These are phyloP conservation scores for Alternaria burnsii DNA, from an alignment of 2,329 filamentous ascomycete genomes.

Conservation along the genomic window DNA sequence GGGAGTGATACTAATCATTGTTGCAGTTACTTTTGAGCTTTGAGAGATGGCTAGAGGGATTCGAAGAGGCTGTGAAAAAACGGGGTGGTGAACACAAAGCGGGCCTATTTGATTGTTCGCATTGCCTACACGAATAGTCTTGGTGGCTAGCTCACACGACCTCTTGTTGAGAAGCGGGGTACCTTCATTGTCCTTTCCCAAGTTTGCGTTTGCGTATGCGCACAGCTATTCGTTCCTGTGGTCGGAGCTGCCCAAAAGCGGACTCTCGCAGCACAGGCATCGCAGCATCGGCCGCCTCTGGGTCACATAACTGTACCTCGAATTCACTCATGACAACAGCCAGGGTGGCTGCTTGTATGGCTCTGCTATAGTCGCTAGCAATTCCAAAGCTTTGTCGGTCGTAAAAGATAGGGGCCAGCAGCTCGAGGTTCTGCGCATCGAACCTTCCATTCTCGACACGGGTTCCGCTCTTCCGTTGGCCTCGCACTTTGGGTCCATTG, in stretches of 20 bases:
- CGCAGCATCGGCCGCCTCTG: constrained; percentile 24
- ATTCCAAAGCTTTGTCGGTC: constrained; percentile 13
- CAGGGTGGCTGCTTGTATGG: constrained; percentile 34
- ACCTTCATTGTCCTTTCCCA: neutral
- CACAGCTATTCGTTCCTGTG: constrained; percentile 30
- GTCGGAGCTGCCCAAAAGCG: constrained; percentile 33
- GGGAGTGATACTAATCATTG: neutral
- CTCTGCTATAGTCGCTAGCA: constrained; percentile 24
- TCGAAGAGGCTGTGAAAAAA: neutral
- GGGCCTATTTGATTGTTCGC: neutral
- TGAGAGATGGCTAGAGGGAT: neutral
- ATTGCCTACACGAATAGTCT: neutral
- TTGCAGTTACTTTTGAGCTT: neutral
- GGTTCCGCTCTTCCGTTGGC: constrained; percentile 2
- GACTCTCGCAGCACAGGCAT: constrained; percentile 26
- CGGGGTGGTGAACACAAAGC: neutral
- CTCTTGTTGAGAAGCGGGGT: neutral
- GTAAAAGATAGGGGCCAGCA: constrained; percentile 18
- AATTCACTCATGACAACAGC: constrained; percentile 36
- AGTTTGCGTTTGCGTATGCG: constrained; percentile 36
- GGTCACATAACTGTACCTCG: constrained; percentile 38
- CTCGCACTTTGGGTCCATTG: neutral
- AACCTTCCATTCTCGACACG: constrained; percentile 15
- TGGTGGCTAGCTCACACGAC: neutral
- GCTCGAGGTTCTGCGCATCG: constrained; percentile 28